phyloP scores from a whole-genome alignment of 139 green algal genomes.

The Zygnema cylindricum region DNA sequence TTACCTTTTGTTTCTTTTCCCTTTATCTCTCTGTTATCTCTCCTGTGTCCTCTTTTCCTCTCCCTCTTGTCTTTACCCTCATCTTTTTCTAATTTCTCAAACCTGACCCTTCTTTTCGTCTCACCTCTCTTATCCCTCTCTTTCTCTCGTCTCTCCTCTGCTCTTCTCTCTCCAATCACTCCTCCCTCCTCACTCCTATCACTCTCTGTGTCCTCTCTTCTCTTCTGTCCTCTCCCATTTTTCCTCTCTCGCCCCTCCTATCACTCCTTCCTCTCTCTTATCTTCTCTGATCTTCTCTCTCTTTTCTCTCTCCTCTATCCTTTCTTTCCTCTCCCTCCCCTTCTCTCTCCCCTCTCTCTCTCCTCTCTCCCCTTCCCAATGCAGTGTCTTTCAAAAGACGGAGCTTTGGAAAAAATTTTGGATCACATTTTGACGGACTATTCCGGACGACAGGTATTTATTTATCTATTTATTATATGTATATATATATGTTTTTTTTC shows the following conservation, averaged over 20 bases:
- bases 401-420: not conserved
- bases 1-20: too few relatives aligned
- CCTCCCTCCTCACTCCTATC: not conserved
- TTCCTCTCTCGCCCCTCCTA: not conserved
- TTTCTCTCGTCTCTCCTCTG: not conserved
- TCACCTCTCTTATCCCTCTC: not conserved
- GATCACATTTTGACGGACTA: not conserved
- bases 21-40: too few relatives aligned
- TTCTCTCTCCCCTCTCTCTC: not conserved
- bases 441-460: not conserved
- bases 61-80: too few relatives aligned
- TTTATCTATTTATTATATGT: not conserved
- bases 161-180: not conserved
- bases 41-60: too few relatives aligned
- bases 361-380: not conserved
- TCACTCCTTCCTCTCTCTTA: not conserved
- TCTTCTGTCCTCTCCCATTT: not conserved
- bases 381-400: not conserved
- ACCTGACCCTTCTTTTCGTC: too few relatives aligned
- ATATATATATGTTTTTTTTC: too few relatives aligned
- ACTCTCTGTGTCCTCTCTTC: not conserved
- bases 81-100: too few relatives aligned
- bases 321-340: not conserved
- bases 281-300: not conserved
- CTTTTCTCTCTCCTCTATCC: not conserved